A percentile compares a stretch with the other conserved stretches of the same genome.
Evolutionary conservation across 257 asterid species (phyloP).

Genomic region (Nicotiana undulata): DNA sequence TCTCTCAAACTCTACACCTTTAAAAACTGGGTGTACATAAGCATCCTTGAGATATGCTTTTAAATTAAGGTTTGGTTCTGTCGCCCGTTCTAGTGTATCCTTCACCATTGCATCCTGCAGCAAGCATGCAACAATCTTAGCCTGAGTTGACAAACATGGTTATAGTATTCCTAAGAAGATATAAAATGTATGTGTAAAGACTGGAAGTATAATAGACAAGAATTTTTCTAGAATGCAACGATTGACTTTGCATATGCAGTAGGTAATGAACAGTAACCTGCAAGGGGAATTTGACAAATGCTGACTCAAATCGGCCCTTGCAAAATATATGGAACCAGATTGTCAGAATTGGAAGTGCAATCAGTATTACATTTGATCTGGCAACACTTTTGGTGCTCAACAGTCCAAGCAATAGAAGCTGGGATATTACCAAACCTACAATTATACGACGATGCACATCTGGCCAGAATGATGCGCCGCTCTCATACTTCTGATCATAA

Average conservation of each 20-base stretch:
- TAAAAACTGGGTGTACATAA: slow-evolving; percentile 55
- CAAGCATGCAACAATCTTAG: not conserved
- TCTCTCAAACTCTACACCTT: slow-evolving; percentile 30
- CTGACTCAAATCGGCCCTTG: slow-evolving; percentile 73
- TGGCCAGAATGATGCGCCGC: slow-evolving; percentile 89
- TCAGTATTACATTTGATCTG: slow-evolving; percentile 50
- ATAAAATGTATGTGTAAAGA: not conserved
- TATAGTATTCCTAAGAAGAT: not conserved
- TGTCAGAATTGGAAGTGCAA: slow-evolving; percentile 63
- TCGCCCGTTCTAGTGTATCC: slow-evolving; percentile 50
- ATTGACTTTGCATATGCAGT: not conserved
- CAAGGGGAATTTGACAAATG: slow-evolving; percentile 56
- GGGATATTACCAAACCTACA: slow-evolving; percentile 56
- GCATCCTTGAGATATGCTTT: slow-evolving; percentile 52
- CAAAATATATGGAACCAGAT: slow-evolving; percentile 68
- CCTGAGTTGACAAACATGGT: not conserved
- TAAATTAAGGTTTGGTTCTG: slow-evolving; percentile 46
- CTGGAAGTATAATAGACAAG: not conserved
- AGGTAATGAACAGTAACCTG: slow-evolving; percentile 41
- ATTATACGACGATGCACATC: slow-evolving; percentile 77
- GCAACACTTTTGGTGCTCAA: slow-evolving; percentile 53
- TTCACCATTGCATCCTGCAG: slow-evolving; percentile 51
- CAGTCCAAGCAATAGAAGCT: slow-evolving; percentile 64
- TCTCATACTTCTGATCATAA: slow-evolving; percentile 79
- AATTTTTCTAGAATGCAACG: not conserved